Evolutionary conservation across 176 grass and related monocot genomes (phyloP), one percentile per base, ranked within the genome.

Genomic region (Themeda triandra): DNA sequence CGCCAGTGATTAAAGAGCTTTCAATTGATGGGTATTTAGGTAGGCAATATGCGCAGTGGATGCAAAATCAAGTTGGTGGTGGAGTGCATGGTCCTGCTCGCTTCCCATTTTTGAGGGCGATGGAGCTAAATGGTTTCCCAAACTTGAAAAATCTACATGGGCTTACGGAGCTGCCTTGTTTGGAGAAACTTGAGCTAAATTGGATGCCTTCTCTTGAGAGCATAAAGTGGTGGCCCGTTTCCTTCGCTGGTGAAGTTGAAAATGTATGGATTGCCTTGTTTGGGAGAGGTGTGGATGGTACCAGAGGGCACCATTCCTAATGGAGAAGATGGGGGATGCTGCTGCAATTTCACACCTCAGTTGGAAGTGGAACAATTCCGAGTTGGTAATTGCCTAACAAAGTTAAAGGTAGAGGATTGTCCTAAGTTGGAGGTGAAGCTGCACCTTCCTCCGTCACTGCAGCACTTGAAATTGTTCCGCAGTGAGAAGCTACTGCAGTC

Each of bases 151-250:
- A 79, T 31, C 17, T 79, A 2, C 0, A 64, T 10, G 77, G 27
- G 2, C 60, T 66, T 46, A 17, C 6, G 17, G 39, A 66, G 40
- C 4, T 79, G 18, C 77, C 77, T 23, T 66, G 39, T 32, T 32
- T 79, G 17, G 9, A 13, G 2, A 0, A 23, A 17, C 62, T 79
- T 66, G 0, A 4, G 0, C 60, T 79, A 10, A 0, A 0, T 4
- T 0, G 0, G 0, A 79, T 79, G 77, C 60, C 27, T 65, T 10
- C 5, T 65, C 77, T 79, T 46, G 60, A 66, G 10, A 79, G 37
- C 10, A 46, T 66, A 65, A 65, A 46, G 77, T 0, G 77, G 59
- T 48, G 77, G 77, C 0, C 77, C 77, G 21, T 79, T 79, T 48
- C 77, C 77, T 79, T 44, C 60, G 0, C 17, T 79, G 1, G 17